phyloP scores from a whole-genome alignment of 2,329 filamentous ascomycete genomes.

The Aspergillus melleus region DNA sequence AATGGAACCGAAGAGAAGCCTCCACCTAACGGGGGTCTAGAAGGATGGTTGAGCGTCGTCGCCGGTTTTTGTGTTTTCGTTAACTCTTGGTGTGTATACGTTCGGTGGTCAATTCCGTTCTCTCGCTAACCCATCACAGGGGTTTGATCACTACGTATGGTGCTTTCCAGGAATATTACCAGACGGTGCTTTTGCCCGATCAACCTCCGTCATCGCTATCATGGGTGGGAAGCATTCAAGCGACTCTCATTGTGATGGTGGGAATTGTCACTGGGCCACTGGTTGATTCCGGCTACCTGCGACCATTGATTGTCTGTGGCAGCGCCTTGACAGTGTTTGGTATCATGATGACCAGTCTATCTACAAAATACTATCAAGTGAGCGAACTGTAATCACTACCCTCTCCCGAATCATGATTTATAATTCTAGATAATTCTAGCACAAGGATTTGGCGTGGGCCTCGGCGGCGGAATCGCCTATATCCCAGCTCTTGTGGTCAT shows the following conservation, averaged over 20 bases:
- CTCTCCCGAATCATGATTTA: not conserved
- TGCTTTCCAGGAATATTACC: conserved; percentile 52
- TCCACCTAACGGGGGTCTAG: conserved; percentile 26
- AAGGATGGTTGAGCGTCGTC: conserved; percentile 32
- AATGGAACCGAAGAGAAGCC: conserved; percentile 7
- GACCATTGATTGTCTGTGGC: conserved; percentile 41
- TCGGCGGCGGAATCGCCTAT: conserved; percentile 34
- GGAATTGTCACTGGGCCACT: conserved; percentile 52
- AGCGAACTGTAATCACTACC: not conserved
- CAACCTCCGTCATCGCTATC: conserved; percentile 46
- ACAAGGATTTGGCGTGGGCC: conserved; percentile 40
- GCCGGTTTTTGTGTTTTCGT: conserved; percentile 35
- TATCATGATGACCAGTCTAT: conserved; percentile 32
- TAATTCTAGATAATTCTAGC: conserved; percentile 43
- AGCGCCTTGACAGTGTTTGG: conserved; percentile 39
- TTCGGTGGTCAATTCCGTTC: too few species aligned
- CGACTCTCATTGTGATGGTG: conserved; percentile 49
- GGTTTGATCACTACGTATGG: conserved; percentile 50
- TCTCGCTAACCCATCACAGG: conserved; percentile 14
- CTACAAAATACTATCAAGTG: conserved; percentile 31
- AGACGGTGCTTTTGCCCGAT: conserved; percentile 34
- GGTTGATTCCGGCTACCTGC: conserved; percentile 50
- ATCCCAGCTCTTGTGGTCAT: conserved; percentile 33
- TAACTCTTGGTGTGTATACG: conserved; percentile 30
- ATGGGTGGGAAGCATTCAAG: conserved; percentile 50